Conservation (phyloP, 768 basidiomycete genomes). For the Cubamyces sp. region DNA sequence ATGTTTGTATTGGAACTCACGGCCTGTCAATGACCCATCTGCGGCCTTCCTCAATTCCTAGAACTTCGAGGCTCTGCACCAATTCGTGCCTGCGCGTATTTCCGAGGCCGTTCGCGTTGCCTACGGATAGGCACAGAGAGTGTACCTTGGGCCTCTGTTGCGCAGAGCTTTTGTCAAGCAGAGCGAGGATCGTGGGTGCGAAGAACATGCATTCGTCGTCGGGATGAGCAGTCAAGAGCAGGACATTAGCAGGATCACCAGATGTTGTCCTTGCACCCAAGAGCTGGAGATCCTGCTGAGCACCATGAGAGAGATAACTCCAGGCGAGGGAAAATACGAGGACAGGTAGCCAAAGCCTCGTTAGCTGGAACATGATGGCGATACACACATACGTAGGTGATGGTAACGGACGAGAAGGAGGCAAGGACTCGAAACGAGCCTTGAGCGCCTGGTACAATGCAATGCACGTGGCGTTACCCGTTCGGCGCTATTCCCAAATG, state of each 20-base stretch:
- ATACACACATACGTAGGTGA: not conserved
- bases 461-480: no score
- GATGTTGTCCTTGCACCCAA: not conserved
- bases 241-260: slow-evolving; percentile 36
- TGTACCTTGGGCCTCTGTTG: slow-evolving; percentile 42
- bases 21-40: slow-evolving; percentile 70
- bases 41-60: slow-evolving; percentile 61
- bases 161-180: slow-evolving; percentile 33
- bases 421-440: no score
- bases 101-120: slow-evolving; percentile 82
- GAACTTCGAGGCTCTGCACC: slow-evolving; percentile 59
- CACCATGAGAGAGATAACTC: slow-evolving; percentile 4
- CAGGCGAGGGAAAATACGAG: slow-evolving; percentile 10
- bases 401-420: no score
- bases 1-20: slow-evolving; percentile 47
- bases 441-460: no score
- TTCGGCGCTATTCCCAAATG: no score
- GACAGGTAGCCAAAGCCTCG: not conserved
- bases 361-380: not conserved
- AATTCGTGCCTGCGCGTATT: slow-evolving; percentile 61
- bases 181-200: slow-evolving; percentile 73
- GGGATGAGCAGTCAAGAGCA: slow-evolving; percentile 89
- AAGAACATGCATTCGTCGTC: slow-evolving; percentile 98
- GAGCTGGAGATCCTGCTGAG: slow-evolving; percentile 1
- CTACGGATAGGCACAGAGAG: slow-evolving; percentile 76